Evolutionary conservation across 2,329 filamentous ascomycete genomes (phyloP).

Genomic region (Cladosporium oxysporum): DNA sequence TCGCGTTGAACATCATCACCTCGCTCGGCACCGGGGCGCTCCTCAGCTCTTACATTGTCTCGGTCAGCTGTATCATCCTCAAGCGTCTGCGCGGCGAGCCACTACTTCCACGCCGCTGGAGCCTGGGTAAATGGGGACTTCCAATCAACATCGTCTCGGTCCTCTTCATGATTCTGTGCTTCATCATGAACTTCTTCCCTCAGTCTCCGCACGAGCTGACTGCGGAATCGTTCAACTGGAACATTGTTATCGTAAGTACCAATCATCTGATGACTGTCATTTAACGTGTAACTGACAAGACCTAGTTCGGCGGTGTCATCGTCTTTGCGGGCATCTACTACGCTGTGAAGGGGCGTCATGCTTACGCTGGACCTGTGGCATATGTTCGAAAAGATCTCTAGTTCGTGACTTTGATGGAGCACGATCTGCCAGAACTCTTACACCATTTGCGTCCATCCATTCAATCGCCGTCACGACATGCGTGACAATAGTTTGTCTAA

Average conservation of each 20-base stretch:
- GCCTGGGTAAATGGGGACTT: constrained; percentile 42
- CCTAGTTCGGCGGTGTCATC: constrained; percentile 22
- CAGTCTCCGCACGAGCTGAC: constrained; percentile 35
- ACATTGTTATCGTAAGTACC: constrained; percentile 13
- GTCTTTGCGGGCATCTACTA: constrained; percentile 26
- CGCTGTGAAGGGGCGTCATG: constrained; percentile 22
- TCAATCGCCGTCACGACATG: background rate
- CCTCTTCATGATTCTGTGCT: constrained; percentile 46
- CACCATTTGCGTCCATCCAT: background rate
- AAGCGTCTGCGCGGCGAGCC: constrained; percentile 38
- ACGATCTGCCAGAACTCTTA: background rate
- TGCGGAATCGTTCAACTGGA: constrained; percentile 51
- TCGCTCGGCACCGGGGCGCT: constrained; percentile 43
- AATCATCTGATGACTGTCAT: background rate
- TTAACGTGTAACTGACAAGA: background rate
- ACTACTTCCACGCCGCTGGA: constrained; percentile 42
- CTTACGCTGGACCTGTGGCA: constrained; percentile 27
- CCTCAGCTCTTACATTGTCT: constrained; percentile 44
- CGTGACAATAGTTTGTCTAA: background rate
- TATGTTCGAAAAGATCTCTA: constrained; percentile 25
- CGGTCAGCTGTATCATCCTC: constrained; percentile 40
- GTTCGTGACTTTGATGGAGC: background rate
- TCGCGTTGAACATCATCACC: constrained; percentile 42
- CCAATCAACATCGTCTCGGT: constrained; percentile 40
- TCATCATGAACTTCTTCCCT: constrained; percentile 41